A percentile compares a stretch with the other conserved stretches of the same genome.
Conservation (phyloP, 176 grass and related monocot species). For the Secale cereale region DNA sequence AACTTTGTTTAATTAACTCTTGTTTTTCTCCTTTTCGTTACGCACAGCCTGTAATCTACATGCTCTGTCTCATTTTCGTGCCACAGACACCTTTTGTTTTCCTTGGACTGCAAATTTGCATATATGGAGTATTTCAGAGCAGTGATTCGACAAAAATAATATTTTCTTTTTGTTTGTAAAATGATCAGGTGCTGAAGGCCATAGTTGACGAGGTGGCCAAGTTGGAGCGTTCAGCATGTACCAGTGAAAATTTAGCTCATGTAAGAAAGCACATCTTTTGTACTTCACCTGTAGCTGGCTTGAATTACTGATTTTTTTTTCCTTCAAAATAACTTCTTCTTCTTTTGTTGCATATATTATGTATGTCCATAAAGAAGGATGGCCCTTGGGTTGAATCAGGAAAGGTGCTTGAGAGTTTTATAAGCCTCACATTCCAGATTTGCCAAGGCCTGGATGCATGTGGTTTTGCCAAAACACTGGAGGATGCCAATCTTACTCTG, state of each 20-base stretch:
- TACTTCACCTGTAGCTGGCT: neutral
- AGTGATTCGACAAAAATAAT: neutral
- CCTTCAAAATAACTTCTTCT: neutral
- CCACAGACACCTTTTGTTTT: too few relatives aligned
- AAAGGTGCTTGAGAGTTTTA: conserved; percentile 24
- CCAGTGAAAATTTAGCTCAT: neutral
- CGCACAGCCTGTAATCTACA: neutral
- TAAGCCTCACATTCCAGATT: conserved; percentile 18
- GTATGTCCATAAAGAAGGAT: neutral
- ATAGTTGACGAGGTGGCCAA: neutral
- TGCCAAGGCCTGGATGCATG: neutral
- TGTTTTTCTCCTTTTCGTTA: neutral
- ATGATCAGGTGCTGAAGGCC: neutral
- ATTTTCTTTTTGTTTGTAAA: neutral
- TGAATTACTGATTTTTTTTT: neutral
- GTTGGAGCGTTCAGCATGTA: conserved; percentile 2
- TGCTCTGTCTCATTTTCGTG: neutral
- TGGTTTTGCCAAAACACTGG: neutral
- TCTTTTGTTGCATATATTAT: neutral
- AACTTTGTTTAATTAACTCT: neutral
- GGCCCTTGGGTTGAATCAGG: neutral
- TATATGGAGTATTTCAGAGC: neutral
- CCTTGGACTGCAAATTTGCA: too few relatives aligned
- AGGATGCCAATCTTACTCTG: neutral
- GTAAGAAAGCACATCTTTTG: conserved; percentile 19